phyloP scores from a whole-genome alignment of 768 basidiomycete genomes.

The Serendipita sp. region DNA sequence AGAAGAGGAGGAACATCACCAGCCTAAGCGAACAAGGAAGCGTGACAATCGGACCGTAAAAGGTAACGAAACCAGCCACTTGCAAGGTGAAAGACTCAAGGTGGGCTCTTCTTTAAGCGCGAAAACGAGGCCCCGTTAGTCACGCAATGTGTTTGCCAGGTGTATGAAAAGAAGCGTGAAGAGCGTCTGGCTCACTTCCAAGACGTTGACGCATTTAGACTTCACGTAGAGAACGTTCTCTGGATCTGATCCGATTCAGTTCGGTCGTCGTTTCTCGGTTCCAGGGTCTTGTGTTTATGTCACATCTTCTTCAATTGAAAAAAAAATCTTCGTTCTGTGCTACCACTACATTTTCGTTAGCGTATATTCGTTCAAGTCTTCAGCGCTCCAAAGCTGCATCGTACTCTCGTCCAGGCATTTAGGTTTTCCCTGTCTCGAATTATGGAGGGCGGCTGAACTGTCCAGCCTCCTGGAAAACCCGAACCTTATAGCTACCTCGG shows the following conservation, averaged over 20 bases:
- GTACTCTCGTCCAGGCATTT: neutral
- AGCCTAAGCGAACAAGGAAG: too few relatives aligned
- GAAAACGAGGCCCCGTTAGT: neutral
- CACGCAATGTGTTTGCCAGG: neutral
- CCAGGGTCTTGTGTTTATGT: neutral
- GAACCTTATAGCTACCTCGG: slow-evolving; percentile 40
- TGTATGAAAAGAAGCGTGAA: neutral
- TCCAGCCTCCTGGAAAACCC: slow-evolving; percentile 32
- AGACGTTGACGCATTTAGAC: neutral
- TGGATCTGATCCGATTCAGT: neutral
- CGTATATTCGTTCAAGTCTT: neutral
- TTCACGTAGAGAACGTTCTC: neutral
- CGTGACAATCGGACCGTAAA: neutral
- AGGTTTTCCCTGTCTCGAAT: neutral
- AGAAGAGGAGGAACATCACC: too few relatives aligned
- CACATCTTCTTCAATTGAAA: neutral
- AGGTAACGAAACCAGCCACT: neutral
- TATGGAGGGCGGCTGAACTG: neutral
- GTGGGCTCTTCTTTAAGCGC: neutral
- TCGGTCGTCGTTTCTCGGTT: neutral
- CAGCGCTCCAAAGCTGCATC: neutral
- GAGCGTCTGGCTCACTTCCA: neutral
- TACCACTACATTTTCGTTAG: neutral
- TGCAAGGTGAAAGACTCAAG: neutral
- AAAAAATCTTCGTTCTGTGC: neutral